Conservation (phyloP, 805 yeast genomes). For the Zygosaccharomyces gambellarensis region DNA sequence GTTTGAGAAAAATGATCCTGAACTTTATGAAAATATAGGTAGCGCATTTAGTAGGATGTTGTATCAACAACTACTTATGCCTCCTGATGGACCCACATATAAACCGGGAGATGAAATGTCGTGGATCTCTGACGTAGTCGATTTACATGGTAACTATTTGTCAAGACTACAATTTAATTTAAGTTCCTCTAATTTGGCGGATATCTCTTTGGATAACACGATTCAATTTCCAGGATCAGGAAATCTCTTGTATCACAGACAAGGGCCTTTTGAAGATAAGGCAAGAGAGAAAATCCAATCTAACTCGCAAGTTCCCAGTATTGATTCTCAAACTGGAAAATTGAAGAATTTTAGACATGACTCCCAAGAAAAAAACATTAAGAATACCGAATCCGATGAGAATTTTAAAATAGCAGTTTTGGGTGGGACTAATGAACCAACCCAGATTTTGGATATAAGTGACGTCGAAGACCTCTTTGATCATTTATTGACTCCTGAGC, state of each 20-base stretch:
- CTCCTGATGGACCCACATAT: conserved; percentile 18
- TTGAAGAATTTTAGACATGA: neutral
- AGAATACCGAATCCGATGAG: neutral
- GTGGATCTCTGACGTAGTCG: conserved; percentile 32
- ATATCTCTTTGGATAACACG: conserved; percentile 5
- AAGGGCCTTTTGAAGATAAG: neutral
- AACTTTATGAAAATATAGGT: conserved; percentile 15
- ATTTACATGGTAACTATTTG: conserved; percentile 25
- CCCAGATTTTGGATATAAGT: conserved; percentile 19
- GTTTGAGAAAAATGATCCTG: neutral
- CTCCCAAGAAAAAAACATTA: too few species aligned
- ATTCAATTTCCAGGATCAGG: conserved; percentile 9
- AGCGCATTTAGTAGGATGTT: conserved; percentile 23
- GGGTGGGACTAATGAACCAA: conserved; percentile 8
- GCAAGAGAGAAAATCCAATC: neutral
- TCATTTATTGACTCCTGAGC: conserved; percentile 10
- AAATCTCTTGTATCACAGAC: conserved; percentile 11
- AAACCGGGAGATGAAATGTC: conserved; percentile 29
- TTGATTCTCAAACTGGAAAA: neutral
- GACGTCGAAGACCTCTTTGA: conserved; percentile 16
- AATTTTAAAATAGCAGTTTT: conserved; percentile 5
- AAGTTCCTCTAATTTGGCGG: conserved; percentile 8
- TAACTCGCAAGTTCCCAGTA: neutral
- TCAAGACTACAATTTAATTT: conserved; percentile 15
- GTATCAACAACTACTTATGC: conserved; percentile 13